A percentile compares a stretch with the other conserved stretches of the same genome.
These are phyloP conservation scores for Sphaerulina vaccinii DNA, from an alignment of 2,329 filamentous ascomycete species.

Conservation along the genomic window DNA sequence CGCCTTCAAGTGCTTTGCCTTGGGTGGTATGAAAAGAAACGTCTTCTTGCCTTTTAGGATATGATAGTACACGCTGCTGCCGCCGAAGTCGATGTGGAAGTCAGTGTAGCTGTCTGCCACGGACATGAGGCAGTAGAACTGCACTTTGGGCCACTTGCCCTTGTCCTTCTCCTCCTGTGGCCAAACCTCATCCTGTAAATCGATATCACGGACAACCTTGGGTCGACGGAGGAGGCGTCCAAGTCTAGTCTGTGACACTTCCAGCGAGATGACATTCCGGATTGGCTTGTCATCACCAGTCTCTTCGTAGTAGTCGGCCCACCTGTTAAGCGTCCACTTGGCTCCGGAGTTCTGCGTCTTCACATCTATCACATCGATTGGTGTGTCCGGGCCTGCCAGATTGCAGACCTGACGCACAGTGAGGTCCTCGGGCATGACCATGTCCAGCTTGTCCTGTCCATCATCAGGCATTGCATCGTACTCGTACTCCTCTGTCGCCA, in stretches of 20 bases:
- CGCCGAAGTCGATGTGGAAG: constrained; percentile 71
- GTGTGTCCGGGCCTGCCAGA: constrained; percentile 61
- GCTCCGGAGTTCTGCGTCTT: constrained; percentile 66
- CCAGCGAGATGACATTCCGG: constrained; percentile 67
- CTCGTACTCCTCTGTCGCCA: constrained; percentile 44
- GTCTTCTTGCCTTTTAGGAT: constrained; percentile 68
- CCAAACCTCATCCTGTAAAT: constrained; percentile 58
- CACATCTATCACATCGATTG: constrained; percentile 67
- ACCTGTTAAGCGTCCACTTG: constrained; percentile 64
- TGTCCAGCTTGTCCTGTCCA: constrained; percentile 64
- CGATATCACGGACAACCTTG: constrained; percentile 64
- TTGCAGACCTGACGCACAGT: constrained; percentile 64
- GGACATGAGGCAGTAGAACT: constrained; percentile 70
- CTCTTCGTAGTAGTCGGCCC: constrained; percentile 68
- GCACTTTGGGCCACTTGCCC: constrained; percentile 61
- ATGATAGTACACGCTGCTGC: constrained; percentile 69
- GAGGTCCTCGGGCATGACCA: constrained; percentile 65
- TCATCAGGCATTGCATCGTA: constrained; percentile 54
- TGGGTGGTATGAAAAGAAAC: constrained; percentile 70
- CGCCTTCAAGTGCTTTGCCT: constrained; percentile 66
- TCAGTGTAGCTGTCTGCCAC: constrained; percentile 70
- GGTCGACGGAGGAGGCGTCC: constrained; percentile 63
- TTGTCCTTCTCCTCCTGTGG: constrained; percentile 53
- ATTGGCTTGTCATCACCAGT: constrained; percentile 59
- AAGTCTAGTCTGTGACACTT: constrained; percentile 63